phyloP scores from a whole-genome alignment of 768 basidiomycete species.

The Boletus reticulatus region DNA sequence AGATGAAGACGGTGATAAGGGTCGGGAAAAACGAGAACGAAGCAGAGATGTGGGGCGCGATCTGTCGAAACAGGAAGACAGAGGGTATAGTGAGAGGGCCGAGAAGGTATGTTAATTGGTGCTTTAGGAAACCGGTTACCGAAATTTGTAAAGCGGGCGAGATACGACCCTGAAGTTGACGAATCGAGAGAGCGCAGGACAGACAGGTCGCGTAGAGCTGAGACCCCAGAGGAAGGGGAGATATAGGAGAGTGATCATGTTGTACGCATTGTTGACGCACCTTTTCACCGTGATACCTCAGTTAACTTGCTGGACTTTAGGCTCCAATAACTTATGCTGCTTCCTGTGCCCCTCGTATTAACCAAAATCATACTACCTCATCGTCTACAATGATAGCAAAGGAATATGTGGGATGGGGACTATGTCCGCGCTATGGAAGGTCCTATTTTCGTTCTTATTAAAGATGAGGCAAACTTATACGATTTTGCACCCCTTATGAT shows the following conservation, averaged over 20 bases:
- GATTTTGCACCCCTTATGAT: neutral
- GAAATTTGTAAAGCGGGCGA: slow-evolving; percentile 43
- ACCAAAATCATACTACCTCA: neutral
- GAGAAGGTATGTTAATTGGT: slow-evolving; percentile 54
- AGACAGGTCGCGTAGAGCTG: slow-evolving; percentile 47
- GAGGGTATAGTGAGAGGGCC: slow-evolving; percentile 50
- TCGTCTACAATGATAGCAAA: neutral
- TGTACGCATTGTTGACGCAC: slow-evolving; percentile 7
- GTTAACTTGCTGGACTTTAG: slow-evolving; percentile 3
- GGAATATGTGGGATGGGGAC: neutral
- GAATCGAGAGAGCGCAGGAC: slow-evolving; percentile 44
- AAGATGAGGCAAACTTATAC: slow-evolving; percentile 6
- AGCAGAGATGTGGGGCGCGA: slow-evolving; percentile 39
- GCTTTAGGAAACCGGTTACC: neutral
- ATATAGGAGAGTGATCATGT: slow-evolving; percentile 46
- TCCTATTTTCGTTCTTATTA: neutral
- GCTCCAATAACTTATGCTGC: neutral
- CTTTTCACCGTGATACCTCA: neutral
- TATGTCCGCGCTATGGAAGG: neutral
- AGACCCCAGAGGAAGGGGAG: slow-evolving; percentile 87
- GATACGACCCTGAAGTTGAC: slow-evolving; percentile 48
- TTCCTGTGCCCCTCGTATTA: neutral
- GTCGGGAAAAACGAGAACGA: slow-evolving; percentile 46
- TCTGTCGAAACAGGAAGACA: slow-evolving; percentile 41
- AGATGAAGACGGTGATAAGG: slow-evolving; percentile 37